These are phyloP conservation scores for Lotus japonicus DNA, from an alignment of 306 rosid genomes.

Conservation along the genomic window DNA sequence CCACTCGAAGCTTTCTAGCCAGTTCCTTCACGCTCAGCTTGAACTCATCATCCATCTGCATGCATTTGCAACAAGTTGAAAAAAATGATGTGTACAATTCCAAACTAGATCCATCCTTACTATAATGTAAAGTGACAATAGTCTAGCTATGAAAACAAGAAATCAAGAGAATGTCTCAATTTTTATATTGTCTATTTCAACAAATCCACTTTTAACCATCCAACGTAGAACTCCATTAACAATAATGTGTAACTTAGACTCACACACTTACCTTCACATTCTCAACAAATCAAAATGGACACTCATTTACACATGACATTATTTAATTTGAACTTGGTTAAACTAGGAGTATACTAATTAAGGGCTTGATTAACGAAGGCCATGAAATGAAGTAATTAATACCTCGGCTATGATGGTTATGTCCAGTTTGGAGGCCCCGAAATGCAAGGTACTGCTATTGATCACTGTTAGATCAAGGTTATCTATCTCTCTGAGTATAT, in stretches of 20 bases:
- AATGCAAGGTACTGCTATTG: conserved; percentile 42
- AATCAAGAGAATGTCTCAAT: too few species aligned
- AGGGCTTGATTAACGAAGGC: background rate
- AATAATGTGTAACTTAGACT: too few species aligned
- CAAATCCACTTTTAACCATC: too few species aligned
- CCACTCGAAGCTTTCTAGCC: conserved; percentile 34
- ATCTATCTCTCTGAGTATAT: conserved; percentile 41
- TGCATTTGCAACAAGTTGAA: background rate
- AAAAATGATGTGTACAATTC: background rate
- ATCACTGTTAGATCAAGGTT: conserved; percentile 40
- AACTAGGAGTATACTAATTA: background rate
- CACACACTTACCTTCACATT: too few species aligned
- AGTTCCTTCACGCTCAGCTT: conserved; percentile 46
- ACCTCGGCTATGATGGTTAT: conserved; percentile 37
- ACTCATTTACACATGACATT: background rate
- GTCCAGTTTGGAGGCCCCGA: conserved; percentile 40
- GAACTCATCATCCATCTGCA: conserved; percentile 59
- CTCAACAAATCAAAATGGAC: background rate
- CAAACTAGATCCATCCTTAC: background rate
- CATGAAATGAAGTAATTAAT: background rate
- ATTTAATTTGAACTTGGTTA: background rate
- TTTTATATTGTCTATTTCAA: too few species aligned
- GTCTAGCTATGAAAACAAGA: too few species aligned
- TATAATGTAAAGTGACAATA: too few species aligned
- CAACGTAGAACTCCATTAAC: too few species aligned